phyloP scores from a whole-genome alignment of 495 filamentous ascomycete genomes.

The Penicillium atrosanguineum region DNA sequence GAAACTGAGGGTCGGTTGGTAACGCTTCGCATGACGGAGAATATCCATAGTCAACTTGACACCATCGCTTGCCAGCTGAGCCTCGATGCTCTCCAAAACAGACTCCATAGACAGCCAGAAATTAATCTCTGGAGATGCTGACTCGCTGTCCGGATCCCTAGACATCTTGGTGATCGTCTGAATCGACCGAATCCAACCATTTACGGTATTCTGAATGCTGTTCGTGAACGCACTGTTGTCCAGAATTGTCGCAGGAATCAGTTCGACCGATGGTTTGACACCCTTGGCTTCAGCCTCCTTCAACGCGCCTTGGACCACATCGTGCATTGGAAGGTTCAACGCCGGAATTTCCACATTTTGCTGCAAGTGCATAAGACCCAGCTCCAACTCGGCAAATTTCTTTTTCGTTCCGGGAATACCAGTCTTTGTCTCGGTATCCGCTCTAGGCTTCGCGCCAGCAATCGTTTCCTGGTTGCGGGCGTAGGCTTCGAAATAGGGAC shows the following conservation, averaged over 20 bases:
- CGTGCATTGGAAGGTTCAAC: conserved; percentile 78
- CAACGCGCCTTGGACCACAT: conserved; percentile 79
- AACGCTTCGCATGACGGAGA: conserved; percentile 90
- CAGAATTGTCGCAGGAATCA: conserved; percentile 68
- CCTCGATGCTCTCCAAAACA: conserved; percentile 84
- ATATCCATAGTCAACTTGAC: conserved; percentile 92
- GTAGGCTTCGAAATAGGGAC: conserved; percentile 93
- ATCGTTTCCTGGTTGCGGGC: conserved; percentile 76
- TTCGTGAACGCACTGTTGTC: conserved; percentile 90
- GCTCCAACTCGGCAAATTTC: conserved; percentile 87
- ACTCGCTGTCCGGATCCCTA: conserved; percentile 80
- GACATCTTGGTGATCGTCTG: conserved; percentile 95
- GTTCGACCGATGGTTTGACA: conserved; percentile 66
- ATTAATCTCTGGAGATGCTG: conserved; percentile 94
- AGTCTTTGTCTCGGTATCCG: conserved; percentile 84
- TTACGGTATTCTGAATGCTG: conserved; percentile 87
- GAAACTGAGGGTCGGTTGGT: conserved; percentile 95
- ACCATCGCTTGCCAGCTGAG: conserved; percentile 80
- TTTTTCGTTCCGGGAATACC: conserved; percentile 96
- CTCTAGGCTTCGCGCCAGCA: conserved; percentile 62
- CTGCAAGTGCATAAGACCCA: conserved; percentile 85
- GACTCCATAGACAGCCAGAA: conserved; percentile 98
- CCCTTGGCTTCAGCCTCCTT: conserved; percentile 65
- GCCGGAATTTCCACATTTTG: conserved; percentile 98
- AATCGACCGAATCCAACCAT: conserved; percentile 97